Percentiles rank a stretch among this genome's conserved stretches.
Evolutionary conservation across 352 stramenopile genomes (phyloP).

Genomic region (Blastocystis sp.): DNA sequence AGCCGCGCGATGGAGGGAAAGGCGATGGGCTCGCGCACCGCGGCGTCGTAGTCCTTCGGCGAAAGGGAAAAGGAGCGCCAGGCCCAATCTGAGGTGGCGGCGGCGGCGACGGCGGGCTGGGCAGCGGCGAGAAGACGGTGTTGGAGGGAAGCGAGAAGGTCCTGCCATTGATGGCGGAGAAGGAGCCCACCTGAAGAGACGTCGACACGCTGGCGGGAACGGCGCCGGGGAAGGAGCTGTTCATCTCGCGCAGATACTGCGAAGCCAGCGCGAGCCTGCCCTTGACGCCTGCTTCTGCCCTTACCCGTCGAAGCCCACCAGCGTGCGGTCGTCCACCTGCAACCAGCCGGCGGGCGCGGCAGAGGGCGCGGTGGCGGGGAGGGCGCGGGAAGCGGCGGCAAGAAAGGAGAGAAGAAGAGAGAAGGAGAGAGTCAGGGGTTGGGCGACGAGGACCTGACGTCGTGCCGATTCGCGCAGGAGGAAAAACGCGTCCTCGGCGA

Average conservation of each 20-base stretch:
- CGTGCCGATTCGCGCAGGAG: neutral
- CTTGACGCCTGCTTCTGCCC: neutral
- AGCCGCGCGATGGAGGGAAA: neutral
- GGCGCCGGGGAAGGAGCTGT: neutral
- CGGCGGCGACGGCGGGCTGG: neutral
- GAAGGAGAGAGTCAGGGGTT: neutral
- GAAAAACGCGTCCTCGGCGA: conserved; percentile 31
- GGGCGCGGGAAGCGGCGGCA: neutral
- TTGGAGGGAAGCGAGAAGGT: neutral
- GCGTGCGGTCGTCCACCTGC: neutral
- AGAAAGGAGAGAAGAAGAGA: neutral
- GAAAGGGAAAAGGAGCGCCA: neutral
- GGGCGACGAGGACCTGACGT: neutral
- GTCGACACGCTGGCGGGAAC: neutral
- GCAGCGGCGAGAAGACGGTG: neutral
- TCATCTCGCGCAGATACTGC: conserved; percentile 4
- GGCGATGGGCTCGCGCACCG: conserved; percentile 19
- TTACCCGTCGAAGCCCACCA: conserved; percentile 32
- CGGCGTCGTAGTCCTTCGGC: conserved; percentile 6
- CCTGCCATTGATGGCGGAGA: neutral
- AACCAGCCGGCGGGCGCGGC: neutral
- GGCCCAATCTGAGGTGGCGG: neutral
- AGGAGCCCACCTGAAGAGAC: neutral
- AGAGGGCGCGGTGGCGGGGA: too few relatives aligned
- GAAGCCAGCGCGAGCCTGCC: neutral